phyloP scores from a whole-genome alignment of 768 basidiomycete species.

The Termitomyces eurrhizus region DNA sequence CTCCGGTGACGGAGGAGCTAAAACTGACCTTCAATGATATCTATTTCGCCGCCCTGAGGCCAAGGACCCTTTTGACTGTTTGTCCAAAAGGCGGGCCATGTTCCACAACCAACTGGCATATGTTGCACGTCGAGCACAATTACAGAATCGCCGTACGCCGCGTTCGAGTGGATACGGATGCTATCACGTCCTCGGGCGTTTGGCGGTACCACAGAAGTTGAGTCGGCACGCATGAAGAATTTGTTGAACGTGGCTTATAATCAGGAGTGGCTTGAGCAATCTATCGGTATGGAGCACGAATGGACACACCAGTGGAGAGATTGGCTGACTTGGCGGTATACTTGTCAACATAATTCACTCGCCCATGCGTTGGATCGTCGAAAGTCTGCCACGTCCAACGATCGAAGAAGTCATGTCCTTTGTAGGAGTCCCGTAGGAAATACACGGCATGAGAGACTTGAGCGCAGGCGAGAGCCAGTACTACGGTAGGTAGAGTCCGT shows the following conservation, averaged over 20 bases:
- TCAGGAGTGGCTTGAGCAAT: background rate
- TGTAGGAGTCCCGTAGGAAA: slow-evolving; percentile 10
- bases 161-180: slow-evolving; percentile 45
- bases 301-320: slow-evolving; percentile 41
- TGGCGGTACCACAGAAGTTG: slow-evolving; percentile 29
- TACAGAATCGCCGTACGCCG: slow-evolving; percentile 42
- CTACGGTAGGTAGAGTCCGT: background rate
- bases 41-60: slow-evolving; percentile 60
- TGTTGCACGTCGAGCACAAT: slow-evolving; percentile 50
- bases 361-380: slow-evolving; percentile 63
- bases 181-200: slow-evolving; percentile 50
- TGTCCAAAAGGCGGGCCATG: slow-evolving; percentile 69
- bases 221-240: slow-evolving; percentile 60
- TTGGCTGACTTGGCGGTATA: slow-evolving; percentile 36
- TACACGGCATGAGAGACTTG: slow-evolving; percentile 4
- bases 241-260: slow-evolving; percentile 31
- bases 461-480: slow-evolving; percentile 4
- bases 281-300: background rate
- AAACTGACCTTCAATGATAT: slow-evolving; percentile 51
- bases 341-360: slow-evolving; percentile 53
- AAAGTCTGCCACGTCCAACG: slow-evolving; percentile 46
- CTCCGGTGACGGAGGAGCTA: background rate
- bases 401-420: slow-evolving; percentile 34
- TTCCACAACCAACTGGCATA: slow-evolving; percentile 57
- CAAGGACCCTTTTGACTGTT: slow-evolving; percentile 47